Conservation (phyloP, 2,329 filamentous ascomycete genomes). For the Fusarium siculi region DNA sequence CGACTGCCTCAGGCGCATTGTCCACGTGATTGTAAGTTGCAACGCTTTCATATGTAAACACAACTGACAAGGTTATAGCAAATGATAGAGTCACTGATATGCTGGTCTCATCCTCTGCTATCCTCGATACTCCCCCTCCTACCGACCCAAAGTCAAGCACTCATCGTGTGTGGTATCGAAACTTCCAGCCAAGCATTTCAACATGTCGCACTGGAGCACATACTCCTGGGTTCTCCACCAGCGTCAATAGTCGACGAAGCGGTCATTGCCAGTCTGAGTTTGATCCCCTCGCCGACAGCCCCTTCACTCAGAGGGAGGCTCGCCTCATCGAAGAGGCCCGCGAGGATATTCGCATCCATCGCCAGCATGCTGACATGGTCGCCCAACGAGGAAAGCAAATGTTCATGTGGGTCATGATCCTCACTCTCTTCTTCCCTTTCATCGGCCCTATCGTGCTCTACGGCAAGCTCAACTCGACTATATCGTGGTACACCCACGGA, state of each 20-base stretch:
- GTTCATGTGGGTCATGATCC: slow-evolving; percentile 52
- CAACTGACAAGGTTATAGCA: slow-evolving; percentile 26
- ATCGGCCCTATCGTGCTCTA: slow-evolving; percentile 56
- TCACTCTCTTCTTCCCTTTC: slow-evolving; percentile 59
- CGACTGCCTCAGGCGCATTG: slow-evolving; percentile 10
- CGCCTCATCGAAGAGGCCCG: slow-evolving; percentile 48
- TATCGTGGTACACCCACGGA: slow-evolving; percentile 62
- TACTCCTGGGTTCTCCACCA: slow-evolving; percentile 41
- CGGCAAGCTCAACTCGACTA: slow-evolving; percentile 56
- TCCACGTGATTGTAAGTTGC: slow-evolving; percentile 34
- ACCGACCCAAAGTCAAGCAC: slow-evolving; percentile 11
- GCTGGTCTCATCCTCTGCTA: slow-evolving; percentile 41
- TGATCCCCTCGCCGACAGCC: slow-evolving; percentile 24
- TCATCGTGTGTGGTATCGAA: slow-evolving; percentile 25
- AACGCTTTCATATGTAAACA: too few relatives aligned
- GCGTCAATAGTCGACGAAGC: slow-evolving; percentile 28
- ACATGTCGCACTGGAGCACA: slow-evolving; percentile 20
- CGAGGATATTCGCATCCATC: slow-evolving; percentile 46
- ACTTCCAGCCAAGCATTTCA: slow-evolving; percentile 7
- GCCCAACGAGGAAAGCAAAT: slow-evolving; percentile 48
- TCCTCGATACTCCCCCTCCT: slow-evolving; percentile 34
- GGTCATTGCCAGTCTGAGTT: slow-evolving; percentile 5
- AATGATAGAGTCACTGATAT: slow-evolving; percentile 38
- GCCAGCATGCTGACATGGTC: slow-evolving; percentile 42
- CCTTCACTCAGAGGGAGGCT: slow-evolving; percentile 46